Percentiles rank a stretch among this genome's conserved stretches.
Conservation (phyloP, 1,284 basidiomycete species). For the Pseudozyma thailandica region DNA sequence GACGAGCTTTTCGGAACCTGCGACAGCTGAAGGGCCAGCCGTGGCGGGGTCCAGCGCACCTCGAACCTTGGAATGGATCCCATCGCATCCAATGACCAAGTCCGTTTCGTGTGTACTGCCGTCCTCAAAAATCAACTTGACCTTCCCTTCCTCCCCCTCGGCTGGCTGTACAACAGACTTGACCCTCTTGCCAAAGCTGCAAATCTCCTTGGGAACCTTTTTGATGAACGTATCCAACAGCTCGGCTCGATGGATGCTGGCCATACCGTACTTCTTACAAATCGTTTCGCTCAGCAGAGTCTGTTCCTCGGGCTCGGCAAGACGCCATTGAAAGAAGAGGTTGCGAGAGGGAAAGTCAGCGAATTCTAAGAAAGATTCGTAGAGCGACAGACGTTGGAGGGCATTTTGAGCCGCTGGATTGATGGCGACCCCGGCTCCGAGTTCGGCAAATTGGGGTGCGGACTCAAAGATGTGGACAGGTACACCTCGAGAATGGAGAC, state of each 20-base stretch:
- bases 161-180: constrained; percentile 20
- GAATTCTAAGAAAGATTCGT: constrained; percentile 34
- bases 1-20: constrained; percentile 39
- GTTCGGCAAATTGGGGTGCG: constrained; percentile 41
- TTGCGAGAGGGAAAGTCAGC: constrained; percentile 42
- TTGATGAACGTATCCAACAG: constrained; percentile 44
- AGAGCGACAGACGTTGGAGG: constrained; percentile 28
- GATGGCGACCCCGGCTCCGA: constrained; percentile 48
- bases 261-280: constrained; percentile 46
- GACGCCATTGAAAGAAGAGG: constrained; percentile 53
- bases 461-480: constrained; percentile 45
- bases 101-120: constrained; percentile 46
- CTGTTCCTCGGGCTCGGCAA: constrained; percentile 32
- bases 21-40: constrained; percentile 24
- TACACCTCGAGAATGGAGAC: constrained; percentile 24
- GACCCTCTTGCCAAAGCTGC: constrained; percentile 43
- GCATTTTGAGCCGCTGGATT: constrained; percentile 33
- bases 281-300: constrained; percentile 35
- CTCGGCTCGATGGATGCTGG: constrained; percentile 49
- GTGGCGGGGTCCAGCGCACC: constrained; percentile 42
- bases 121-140: constrained; percentile 36
- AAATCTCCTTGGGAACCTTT: constrained; percentile 25
- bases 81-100: constrained; percentile 64
- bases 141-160: neutral
- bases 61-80: constrained; percentile 61